Evolutionary conservation across 495 filamentous ascomycete genomes (phyloP).

Genomic region (Penicillium bovifimosum): DNA sequence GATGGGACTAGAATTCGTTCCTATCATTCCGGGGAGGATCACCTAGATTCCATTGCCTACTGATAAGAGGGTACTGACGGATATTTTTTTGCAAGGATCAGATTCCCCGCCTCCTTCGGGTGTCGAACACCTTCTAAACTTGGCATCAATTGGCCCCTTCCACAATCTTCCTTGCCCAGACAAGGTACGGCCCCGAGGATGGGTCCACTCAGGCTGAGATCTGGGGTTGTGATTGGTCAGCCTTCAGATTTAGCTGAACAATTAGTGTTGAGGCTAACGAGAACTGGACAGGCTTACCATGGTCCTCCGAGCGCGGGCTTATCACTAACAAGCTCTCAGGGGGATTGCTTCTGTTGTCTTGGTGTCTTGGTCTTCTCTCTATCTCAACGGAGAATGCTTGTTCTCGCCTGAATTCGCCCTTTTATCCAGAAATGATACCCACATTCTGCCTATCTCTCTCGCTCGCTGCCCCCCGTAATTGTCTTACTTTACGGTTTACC

Average conservation of each 20-base stretch:
- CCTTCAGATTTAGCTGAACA: not conserved
- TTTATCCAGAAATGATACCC: too few species aligned
- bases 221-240: not conserved
- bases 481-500: too few species aligned
- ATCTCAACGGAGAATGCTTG: too few species aligned
- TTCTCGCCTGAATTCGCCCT: too few species aligned
- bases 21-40: not conserved
- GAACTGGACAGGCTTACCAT: constrained; percentile 4
- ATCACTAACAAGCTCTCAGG: constrained; percentile 21
- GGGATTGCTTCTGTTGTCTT: constrained; percentile 1
- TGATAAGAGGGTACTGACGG: constrained; percentile 1
- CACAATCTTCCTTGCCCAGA: too few species aligned
- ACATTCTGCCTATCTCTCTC: too few species aligned
- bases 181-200: not conserved
- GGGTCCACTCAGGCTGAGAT: not conserved
- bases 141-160: not conserved
- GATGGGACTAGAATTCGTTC: not conserved
- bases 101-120: not conserved
- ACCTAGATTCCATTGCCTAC: not conserved
- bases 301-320: constrained; percentile 11
- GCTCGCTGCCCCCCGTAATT: too few species aligned
- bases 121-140: too few species aligned
- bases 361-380: not conserved
- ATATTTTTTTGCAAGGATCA: not conserved
- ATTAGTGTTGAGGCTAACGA: not conserved